Conservation (phyloP, 2,329 filamentous ascomycete species). For the Nothophaeocryptopus gaeumannii region DNA sequence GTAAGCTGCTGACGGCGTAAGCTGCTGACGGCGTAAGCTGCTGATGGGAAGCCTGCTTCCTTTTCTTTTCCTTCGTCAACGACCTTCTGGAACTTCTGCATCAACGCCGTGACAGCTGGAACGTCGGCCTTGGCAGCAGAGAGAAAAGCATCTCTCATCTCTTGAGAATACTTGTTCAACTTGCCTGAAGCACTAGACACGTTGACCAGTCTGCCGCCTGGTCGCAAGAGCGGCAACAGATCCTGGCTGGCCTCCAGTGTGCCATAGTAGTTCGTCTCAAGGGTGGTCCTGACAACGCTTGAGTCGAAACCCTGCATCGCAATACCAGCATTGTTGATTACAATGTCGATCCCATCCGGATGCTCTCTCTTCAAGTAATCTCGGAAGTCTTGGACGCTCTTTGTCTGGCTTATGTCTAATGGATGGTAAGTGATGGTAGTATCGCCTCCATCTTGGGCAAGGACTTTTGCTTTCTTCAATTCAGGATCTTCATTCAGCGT, state of each 20-base stretch:
- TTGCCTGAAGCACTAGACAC: slow-evolving; percentile 47
- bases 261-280: slow-evolving; percentile 54
- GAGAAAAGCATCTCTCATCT: slow-evolving; percentile 45
- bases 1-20: slow-evolving; percentile 50
- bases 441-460: slow-evolving; percentile 43
- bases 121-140: slow-evolving; percentile 25
- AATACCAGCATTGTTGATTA: slow-evolving; percentile 54
- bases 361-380: slow-evolving; percentile 45
- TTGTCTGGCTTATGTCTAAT: slow-evolving; percentile 49
- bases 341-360: slow-evolving; percentile 50
- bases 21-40: slow-evolving; percentile 50
- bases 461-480: slow-evolving; percentile 47
- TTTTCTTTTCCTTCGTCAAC: slow-evolving; percentile 48
- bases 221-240: slow-evolving; percentile 48
- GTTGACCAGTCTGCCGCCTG: slow-evolving; percentile 50
- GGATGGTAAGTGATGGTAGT: slow-evolving; percentile 48
- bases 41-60: slow-evolving; percentile 49
- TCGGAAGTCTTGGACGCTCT: slow-evolving; percentile 46
- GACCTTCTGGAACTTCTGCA: slow-evolving; percentile 49
- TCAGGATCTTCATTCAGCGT: slow-evolving; percentile 44
- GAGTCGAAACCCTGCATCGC: slow-evolving; percentile 40
- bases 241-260: slow-evolving; percentile 47
- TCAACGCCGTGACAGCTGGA: slow-evolving; percentile 46
- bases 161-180: slow-evolving; percentile 47
- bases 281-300: slow-evolving; percentile 49